A percentile compares a stretch with the other conserved stretches of the same genome.
These are phyloP conservation scores for Flaveria ramosissima DNA, from an alignment of 129 eudicot species.

Conservation along the genomic window DNA sequence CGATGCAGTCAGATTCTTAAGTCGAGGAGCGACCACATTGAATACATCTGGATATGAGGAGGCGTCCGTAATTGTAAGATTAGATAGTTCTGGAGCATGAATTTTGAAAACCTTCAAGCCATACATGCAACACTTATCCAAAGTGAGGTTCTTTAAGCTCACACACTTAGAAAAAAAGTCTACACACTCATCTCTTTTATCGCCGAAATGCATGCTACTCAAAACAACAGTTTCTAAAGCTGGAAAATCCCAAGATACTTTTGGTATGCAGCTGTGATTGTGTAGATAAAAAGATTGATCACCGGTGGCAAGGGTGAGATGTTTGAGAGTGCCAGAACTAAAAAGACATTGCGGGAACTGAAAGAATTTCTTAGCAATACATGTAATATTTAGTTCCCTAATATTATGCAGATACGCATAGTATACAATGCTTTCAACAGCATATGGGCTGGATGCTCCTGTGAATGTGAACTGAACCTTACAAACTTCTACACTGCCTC, in stretches of 20 bases:
- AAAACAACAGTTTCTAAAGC: conserved; percentile 22
- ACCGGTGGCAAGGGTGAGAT: conserved; percentile 12
- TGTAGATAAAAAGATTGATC: neutral
- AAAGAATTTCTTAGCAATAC: neutral
- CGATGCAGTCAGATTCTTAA: conserved; percentile 11
- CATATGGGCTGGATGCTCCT: neutral
- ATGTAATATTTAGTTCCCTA: neutral
- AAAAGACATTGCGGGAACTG: conserved; percentile 7
- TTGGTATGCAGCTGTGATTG: neutral
- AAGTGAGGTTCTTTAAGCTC: conserved; percentile 17
- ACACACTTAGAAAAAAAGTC: conserved; percentile 33
- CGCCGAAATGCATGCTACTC: neutral
- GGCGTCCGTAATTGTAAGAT: conserved; percentile 17
- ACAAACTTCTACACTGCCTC: neutral
- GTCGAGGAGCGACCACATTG: conserved; percentile 23
- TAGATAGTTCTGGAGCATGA: neutral
- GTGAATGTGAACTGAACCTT: conserved; percentile 9
- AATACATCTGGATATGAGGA: neutral
- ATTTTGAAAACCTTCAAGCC: neutral
- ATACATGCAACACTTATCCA: neutral
- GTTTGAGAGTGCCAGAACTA: conserved; percentile 4
- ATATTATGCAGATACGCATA: conserved; percentile 23
- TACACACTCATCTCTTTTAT: neutral
- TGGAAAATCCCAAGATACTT: conserved; percentile 23
- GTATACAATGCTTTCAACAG: neutral